These are phyloP conservation scores for Bullera alba DNA, from an alignment of 768 basidiomycete species.

Conservation along the genomic window DNA sequence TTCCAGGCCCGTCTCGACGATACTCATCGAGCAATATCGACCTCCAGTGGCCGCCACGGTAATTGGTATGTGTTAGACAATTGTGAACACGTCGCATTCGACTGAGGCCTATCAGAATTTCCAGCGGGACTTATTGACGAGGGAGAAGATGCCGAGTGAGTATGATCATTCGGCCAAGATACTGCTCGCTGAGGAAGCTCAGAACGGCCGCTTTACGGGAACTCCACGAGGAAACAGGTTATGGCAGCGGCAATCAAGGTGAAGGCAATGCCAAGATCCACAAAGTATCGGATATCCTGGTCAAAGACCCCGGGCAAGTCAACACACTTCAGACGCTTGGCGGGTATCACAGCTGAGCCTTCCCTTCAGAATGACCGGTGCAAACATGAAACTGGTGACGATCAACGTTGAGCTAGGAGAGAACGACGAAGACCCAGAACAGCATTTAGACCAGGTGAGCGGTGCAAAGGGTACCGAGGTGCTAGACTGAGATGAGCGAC, in stretches of 20 bases:
- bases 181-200: not conserved
- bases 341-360: not conserved
- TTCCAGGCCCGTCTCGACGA: constrained; percentile 52
- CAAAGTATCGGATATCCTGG: constrained; percentile 34
- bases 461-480: no score
- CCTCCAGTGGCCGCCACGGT: constrained; percentile 73
- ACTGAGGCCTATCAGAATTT: constrained; percentile 17
- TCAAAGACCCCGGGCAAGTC: constrained; percentile 39
- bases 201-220: constrained; percentile 69
- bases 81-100: no score
- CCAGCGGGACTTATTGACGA: constrained; percentile 71
- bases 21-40: constrained; percentile 86
- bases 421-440: constrained; percentile 52
- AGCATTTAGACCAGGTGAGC: constrained; percentile 58
- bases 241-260: constrained; percentile 38
- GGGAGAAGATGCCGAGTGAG: constrained; percentile 67
- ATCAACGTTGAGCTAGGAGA: constrained; percentile 59
- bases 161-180: not conserved
- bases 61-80: constrained; percentile 53
- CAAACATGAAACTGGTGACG: constrained; percentile 82
- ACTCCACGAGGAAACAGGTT: constrained; percentile 89
- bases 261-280: constrained; percentile 51
- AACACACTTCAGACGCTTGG: not conserved
- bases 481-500: constrained; percentile 1
- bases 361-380: constrained; percentile 73